Conservation (phyloP, 2,329 filamentous ascomycete species). For the Alternaria sp. region DNA sequence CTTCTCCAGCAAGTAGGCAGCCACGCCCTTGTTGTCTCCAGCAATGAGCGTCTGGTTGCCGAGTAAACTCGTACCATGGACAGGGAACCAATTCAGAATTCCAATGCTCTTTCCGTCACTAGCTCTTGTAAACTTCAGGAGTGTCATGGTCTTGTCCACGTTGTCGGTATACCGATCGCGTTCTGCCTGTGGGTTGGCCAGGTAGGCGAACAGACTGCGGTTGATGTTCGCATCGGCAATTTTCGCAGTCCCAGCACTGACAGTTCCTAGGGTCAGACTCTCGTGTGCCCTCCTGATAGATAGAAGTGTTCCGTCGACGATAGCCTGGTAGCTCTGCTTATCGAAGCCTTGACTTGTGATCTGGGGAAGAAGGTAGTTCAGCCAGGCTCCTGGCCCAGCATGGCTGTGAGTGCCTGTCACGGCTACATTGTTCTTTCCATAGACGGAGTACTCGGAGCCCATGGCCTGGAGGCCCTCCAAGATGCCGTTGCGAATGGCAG, state of each 20-base stretch:
- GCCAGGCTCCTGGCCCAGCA: constrained; percentile 88
- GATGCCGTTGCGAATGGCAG: constrained; percentile 86
- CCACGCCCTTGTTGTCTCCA: constrained; percentile 97
- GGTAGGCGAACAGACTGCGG: constrained; percentile 85
- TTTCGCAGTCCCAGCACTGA: constrained; percentile 74
- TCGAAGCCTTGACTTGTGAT: constrained; percentile 88
- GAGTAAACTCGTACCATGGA: constrained; percentile 89
- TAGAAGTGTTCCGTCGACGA: constrained; percentile 83
- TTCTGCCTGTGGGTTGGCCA: constrained; percentile 82
- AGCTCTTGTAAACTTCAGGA: constrained; percentile 78
- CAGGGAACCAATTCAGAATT: constrained; percentile 88
- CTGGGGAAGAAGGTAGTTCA: constrained; percentile 93
- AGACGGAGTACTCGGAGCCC: constrained; percentile 76
- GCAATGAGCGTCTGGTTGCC: constrained; percentile 91
- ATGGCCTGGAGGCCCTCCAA: constrained; percentile 74
- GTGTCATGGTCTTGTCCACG: constrained; percentile 79
- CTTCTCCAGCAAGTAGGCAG: constrained; percentile 83
- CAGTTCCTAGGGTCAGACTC: constrained; percentile 71
- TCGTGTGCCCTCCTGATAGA: constrained; percentile 85
- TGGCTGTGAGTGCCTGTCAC: constrained; percentile 94
- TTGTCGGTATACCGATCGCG: constrained; percentile 71
- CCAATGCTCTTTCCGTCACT: constrained; percentile 80
- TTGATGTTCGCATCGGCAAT: constrained; percentile 85
- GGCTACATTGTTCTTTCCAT: constrained; percentile 82
- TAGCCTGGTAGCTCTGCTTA: constrained; percentile 84